These are phyloP conservation scores for Apophysomyces sp. DNA, from an alignment of 371 early-diverging fungal genomes.

Conservation along the genomic window DNA sequence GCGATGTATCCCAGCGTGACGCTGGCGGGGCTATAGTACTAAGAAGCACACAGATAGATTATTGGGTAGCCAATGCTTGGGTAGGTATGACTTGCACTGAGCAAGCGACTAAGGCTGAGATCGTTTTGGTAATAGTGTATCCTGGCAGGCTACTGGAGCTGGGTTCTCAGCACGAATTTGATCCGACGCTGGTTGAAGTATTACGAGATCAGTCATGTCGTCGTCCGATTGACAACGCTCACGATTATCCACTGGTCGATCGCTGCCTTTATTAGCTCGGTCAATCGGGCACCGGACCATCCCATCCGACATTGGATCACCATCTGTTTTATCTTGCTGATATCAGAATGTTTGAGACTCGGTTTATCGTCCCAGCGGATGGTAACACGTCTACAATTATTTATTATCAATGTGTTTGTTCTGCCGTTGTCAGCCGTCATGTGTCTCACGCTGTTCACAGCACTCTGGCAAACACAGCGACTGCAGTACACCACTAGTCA, in stretches of 20 bases:
- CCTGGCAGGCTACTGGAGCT: constrained; percentile 62
- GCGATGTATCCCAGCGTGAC: constrained; percentile 43
- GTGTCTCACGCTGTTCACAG: constrained; percentile 49
- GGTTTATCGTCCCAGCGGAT: constrained; percentile 37
- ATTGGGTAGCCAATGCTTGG: constrained; percentile 60
- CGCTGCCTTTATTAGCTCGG: constrained; percentile 40
- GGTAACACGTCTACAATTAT: constrained; percentile 35
- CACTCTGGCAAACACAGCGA: constrained; percentile 44
- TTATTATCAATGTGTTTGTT: constrained; percentile 40
- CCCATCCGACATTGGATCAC: constrained; percentile 57
- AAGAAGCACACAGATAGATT: constrained; percentile 54
- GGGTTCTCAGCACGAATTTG: constrained; percentile 54
- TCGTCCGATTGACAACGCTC: constrained; percentile 54
- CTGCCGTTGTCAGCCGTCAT: constrained; percentile 50
- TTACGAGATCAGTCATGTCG: constrained; percentile 59
- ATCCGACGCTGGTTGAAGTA: constrained; percentile 61
- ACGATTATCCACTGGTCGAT: constrained; percentile 53
- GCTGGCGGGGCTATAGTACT: constrained; percentile 46
- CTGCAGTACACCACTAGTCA: constrained; percentile 44
- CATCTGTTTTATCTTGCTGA: constrained; percentile 42
- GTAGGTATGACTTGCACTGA: constrained; percentile 21
- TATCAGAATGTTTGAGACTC: constrained; percentile 50
- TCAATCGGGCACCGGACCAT: constrained; percentile 37
- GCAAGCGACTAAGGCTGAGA: too few relatives aligned
- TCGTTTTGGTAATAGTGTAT: constrained; percentile 28